Evolutionary conservation across 192 early-diverging fungal species (phyloP).

Genomic region (Coemansia sp.): DNA sequence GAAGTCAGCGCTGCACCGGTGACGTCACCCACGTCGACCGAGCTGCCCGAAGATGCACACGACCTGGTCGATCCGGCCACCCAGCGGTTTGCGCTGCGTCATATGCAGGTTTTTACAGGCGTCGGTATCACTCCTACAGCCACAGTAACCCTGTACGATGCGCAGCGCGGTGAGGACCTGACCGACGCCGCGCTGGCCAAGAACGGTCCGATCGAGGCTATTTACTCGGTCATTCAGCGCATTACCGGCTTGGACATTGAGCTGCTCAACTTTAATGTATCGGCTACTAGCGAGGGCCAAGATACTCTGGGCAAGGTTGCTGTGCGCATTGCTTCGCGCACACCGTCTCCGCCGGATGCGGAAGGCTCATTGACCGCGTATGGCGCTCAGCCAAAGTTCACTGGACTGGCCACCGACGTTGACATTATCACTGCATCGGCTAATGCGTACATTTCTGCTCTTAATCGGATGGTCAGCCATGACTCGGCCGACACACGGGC

Average conservation of each 20-base stretch:
- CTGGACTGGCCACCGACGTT: conserved; percentile 76
- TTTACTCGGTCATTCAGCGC: conserved; percentile 88
- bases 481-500: conserved; percentile 32
- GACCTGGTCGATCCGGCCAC: conserved; percentile 6
- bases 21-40: background rate
- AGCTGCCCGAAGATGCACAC: conserved; percentile 3
- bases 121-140: conserved; percentile 74
- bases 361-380: conserved; percentile 23
- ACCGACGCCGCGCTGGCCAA: conserved; percentile 77
- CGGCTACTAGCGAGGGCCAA: conserved; percentile 80
- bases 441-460: conserved; percentile 84
- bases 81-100: conserved; percentile 62
- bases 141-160: conserved; percentile 74
- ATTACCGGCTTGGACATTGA: conserved; percentile 70
- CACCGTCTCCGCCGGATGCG: conserved; percentile 45
- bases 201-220: conserved; percentile 86
- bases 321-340: conserved; percentile 69
- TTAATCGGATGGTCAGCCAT: conserved; percentile 63
- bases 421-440: conserved; percentile 87
- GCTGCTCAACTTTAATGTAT: conserved; percentile 83
- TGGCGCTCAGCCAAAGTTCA: conserved; percentile 56
- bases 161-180: conserved; percentile 39
- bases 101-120: conserved; percentile 80
- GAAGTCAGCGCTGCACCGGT: background rate
- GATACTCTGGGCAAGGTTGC: conserved; percentile 87